Evolutionary conservation across 345 rosid genomes (phyloP), one percentile per base, ranked within the genome.

Genomic region (Stellera chamaejasme): DNA sequence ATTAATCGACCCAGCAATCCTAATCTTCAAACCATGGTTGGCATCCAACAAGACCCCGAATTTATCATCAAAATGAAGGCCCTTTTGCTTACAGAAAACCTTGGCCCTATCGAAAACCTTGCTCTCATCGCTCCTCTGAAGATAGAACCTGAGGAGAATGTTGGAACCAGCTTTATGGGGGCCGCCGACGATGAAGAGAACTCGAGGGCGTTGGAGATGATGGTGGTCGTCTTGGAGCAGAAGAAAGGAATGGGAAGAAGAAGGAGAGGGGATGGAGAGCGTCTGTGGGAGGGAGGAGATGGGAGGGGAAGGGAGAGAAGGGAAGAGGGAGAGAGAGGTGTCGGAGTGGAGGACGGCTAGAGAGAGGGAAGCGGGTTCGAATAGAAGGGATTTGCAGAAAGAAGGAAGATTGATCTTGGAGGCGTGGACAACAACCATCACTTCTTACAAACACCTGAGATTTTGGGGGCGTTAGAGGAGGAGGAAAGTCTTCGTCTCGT

Each of bases 1-100:
- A 75, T 89, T 89, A 54, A 75, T 67, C 46, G 97, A 85, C 55
- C 89, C 95, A 73, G 58, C 66, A 66, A 85, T 61, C 78, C 66
- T 82, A 47, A 80, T 51, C 13, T 84, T 76, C 57, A 79, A 74
- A 62, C 89, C 95, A 45, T 83, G 87, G 52, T 69, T 69, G 25
- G 65, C 41, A 68, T 80, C 72, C 69, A 89, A 45, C 55, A 80
- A 61, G 72, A 78, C 87, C 48, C 94, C 91, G 48, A 66, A 59
- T 50, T 79, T 78, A 13, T 69, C 59, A 56, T 83, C 84, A 56
- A 83, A 75, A 13, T 59, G 65, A 58, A 82, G 52, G 52, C 85
- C 91, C 63, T 78, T 83, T 62, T 89, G 97, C 57, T 68, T 75
- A 55, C 87, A 77, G 39, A 79, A 81, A 46, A 80, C 84, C 53